A percentile compares a stretch with the other conserved stretches of the same genome.
These are phyloP conservation scores for Boletus sp. DNA, from an alignment of 768 basidiomycete species.

Conservation along the genomic window DNA sequence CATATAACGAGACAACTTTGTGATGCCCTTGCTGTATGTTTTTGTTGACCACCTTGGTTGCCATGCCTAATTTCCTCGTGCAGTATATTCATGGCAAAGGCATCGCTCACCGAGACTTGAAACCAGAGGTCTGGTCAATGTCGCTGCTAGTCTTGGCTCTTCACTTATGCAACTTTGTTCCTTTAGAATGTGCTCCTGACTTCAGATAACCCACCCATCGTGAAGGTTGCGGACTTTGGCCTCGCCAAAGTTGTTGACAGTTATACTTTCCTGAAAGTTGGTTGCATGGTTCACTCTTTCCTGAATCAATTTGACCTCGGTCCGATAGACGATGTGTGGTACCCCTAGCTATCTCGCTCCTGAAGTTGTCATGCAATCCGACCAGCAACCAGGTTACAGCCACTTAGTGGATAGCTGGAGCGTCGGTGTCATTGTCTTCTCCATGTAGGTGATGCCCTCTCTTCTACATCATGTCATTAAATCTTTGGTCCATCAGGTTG, in stretches of 20 bases:
- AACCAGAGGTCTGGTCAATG: conserved; percentile 63
- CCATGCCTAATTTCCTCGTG: conserved; percentile 1
- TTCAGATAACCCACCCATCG: conserved; percentile 56
- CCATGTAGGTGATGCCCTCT: conserved; percentile 58
- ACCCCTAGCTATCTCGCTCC: conserved; percentile 94
- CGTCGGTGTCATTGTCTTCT: conserved; percentile 90
- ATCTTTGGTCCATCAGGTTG: conserved; percentile 48
- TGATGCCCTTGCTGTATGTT: conserved; percentile 65
- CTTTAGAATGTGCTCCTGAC: conserved; percentile 83
- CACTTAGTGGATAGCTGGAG: conserved; percentile 95
- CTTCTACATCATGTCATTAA: neutral
- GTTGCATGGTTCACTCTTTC: conserved; percentile 19
- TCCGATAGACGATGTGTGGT: conserved; percentile 84
- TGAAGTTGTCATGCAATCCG: conserved; percentile 73
- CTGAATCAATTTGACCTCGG: neutral
- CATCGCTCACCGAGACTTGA: conserved; percentile 91
- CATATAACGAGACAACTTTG: conserved; percentile 84
- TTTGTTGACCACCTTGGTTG: neutral
- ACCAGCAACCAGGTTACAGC: conserved; percentile 69
- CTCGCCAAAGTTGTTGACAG: conserved; percentile 89
- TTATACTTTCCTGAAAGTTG: conserved; percentile 70
- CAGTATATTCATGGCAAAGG: conserved; percentile 71
- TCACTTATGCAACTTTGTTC: conserved; percentile 1
- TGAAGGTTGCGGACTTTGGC: conserved; percentile 96
- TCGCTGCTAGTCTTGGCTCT: neutral